Evolutionary conservation across 768 basidiomycete genomes (phyloP), one percentile per base, ranked within the genome.

Genomic region (Galerina sulciceps): DNA sequence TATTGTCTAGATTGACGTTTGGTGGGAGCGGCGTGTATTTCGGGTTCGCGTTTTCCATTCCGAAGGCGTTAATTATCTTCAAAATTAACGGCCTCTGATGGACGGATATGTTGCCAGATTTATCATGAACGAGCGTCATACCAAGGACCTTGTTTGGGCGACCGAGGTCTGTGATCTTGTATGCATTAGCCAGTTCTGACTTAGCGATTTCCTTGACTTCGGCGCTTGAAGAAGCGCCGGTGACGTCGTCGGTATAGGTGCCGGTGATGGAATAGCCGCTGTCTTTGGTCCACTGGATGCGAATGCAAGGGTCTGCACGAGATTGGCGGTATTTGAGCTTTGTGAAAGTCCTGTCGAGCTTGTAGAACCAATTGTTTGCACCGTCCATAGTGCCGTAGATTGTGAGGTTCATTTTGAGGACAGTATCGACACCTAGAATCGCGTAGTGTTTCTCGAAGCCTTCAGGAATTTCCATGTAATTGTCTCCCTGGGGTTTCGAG

Each of bases 361-460:
- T 8, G 2, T 34, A 15, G 26, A 41, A 53, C 51, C 51, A 53
- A n/a, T 53, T 53, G n/a, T 53, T 53, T 8, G 51, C 51, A 13
- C 51, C 51, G 41, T 53, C 51, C 51, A 53, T 53, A 10, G 51
- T 53, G 6, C 51, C 40, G 14, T 53, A 53, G 23, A 50, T 35
- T 18, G 18, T 58, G 31, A 58, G 48, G 47, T 58, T 50, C 57
- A 58, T 58, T 13, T 20, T 35, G 13, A 58, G 57, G 50, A 58
- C 57, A 6, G 50, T 58, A 34, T 58, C 34, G 34, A 52, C 50
- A 3, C 42, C 49, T 26, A 20, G 31, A 11, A 58, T 58, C 2
- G 10, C 18, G 14, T 58, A 58, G 57, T 58, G 50, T 3, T n/a
- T 44, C 31, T 58, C 57, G n/a, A 58, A 58, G 42, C 57, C 57